Percentiles rank a stretch among this genome's conserved stretches.
Evolutionary conservation across 2,329 filamentous ascomycete genomes (phyloP).

Genomic region (Botrytis elliptica): DNA sequence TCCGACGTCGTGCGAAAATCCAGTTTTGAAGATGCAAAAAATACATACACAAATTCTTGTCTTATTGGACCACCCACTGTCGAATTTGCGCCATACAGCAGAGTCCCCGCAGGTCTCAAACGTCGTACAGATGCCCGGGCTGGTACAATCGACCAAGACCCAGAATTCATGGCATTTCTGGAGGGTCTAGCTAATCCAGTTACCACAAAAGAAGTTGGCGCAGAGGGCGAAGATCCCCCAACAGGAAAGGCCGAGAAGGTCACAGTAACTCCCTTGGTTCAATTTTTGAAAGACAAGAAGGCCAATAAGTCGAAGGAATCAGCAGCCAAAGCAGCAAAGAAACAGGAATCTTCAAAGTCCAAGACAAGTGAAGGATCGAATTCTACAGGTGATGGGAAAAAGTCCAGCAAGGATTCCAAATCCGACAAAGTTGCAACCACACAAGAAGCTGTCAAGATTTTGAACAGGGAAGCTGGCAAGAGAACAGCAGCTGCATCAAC

Average conservation of each 20-base stretch:
- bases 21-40: conserved; percentile 78
- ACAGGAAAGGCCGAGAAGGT: conserved; percentile 52
- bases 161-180: conserved; percentile 92
- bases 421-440: conserved; percentile 58
- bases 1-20: conserved; percentile 67
- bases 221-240: conserved; percentile 34
- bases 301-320: conserved; percentile 65
- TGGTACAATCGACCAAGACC: conserved; percentile 94
- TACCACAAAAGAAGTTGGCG: conserved; percentile 48
- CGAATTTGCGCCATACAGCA: conserved; percentile 81
- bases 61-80: conserved; percentile 76
- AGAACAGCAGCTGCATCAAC: conserved; percentile 45
- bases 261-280: conserved; percentile 83
- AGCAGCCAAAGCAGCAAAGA: conserved; percentile 53
- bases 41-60: conserved; percentile 67
- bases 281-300: conserved; percentile 90
- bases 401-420: conserved; percentile 61
- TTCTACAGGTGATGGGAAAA: conserved; percentile 48
- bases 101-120: conserved; percentile 67
- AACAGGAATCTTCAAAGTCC: conserved; percentile 48
- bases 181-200: conserved; percentile 76
- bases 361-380: conserved; percentile 50
- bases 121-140: conserved; percentile 78
- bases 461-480: conserved; percentile 57
- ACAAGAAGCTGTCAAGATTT: conserved; percentile 61